Evolutionary conservation across 257 asterid species (phyloP).

Genomic region (Fraxinus excelsior): DNA sequence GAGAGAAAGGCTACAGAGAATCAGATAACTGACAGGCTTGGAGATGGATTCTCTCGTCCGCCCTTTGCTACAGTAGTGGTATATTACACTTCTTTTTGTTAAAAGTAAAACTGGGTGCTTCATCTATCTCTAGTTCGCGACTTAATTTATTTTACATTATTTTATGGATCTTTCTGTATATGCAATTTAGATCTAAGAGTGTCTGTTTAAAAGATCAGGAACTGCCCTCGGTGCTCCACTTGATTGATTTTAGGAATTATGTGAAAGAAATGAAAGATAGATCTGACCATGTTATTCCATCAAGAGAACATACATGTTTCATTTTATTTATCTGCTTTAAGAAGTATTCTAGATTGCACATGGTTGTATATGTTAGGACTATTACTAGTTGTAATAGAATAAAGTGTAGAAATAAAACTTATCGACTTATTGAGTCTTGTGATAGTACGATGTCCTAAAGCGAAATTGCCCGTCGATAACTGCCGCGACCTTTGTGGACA

Average conservation of each 20-base stretch:
- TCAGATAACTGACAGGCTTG: slow-evolving; percentile 76
- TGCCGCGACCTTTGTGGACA: too few species aligned
- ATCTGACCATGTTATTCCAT: background rate
- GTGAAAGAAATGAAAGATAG: background rate
- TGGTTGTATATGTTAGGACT: background rate
- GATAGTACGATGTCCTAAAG: too few species aligned
- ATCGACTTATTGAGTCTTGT: too few species aligned
- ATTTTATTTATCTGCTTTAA: background rate
- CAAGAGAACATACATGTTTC: background rate
- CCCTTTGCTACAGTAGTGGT: slow-evolving; percentile 97
- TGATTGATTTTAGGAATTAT: slow-evolving; percentile 1
- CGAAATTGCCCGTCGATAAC: too few species aligned
- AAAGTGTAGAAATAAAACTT: too few species aligned
- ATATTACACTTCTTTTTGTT: slow-evolving; percentile 26
- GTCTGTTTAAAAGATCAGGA: background rate
- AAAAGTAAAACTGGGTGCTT: background rate
- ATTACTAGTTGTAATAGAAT: too few species aligned
- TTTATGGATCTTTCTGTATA: background rate
- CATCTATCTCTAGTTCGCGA: slow-evolving; percentile 6
- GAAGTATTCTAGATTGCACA: background rate
- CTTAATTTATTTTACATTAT: background rate
- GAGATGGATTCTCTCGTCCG: slow-evolving; percentile 94
- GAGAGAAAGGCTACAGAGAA: slow-evolving; percentile 69
- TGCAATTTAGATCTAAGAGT: background rate
- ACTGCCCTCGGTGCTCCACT: background rate